Conservation (phyloP, 352 stramenopile species). For the Thraustochytrium sp. region DNA sequence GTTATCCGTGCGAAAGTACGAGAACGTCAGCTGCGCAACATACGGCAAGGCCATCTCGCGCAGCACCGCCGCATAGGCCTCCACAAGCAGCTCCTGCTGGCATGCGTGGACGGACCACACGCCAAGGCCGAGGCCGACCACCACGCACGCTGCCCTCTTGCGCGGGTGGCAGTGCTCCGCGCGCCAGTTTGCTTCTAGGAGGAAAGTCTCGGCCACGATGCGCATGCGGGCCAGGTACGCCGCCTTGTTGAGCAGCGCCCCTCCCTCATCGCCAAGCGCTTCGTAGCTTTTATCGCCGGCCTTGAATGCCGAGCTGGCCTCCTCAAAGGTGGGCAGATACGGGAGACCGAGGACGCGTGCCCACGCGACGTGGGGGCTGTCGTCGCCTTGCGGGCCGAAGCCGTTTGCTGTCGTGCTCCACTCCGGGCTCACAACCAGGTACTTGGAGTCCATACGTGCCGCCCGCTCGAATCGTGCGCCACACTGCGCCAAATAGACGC, state of each 20-base stretch:
- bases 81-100: not conserved
- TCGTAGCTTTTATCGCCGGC: not conserved
- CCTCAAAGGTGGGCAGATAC: slow-evolving; percentile 19
- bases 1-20: not conserved
- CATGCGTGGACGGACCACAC: not conserved
- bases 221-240: not conserved
- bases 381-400: not conserved
- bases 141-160: not conserved
- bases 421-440: not conserved
- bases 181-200: not conserved
- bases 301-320: not conserved
- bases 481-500: not conserved
- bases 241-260: not conserved
- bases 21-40: not conserved
- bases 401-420: not conserved
- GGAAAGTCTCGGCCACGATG: slow-evolving; percentile 15
- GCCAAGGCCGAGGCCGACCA: slow-evolving; percentile 14
- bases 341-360: not conserved
- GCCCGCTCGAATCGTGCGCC: not conserved
- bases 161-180: not conserved
- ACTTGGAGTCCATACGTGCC: not conserved
- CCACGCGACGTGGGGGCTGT: not conserved
- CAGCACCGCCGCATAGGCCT: not conserved
- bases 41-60: not conserved
- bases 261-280: not conserved